Base-by-base conservation (phyloP, 441 rosid genomes). In the Syzygium malaccense region DNA sequence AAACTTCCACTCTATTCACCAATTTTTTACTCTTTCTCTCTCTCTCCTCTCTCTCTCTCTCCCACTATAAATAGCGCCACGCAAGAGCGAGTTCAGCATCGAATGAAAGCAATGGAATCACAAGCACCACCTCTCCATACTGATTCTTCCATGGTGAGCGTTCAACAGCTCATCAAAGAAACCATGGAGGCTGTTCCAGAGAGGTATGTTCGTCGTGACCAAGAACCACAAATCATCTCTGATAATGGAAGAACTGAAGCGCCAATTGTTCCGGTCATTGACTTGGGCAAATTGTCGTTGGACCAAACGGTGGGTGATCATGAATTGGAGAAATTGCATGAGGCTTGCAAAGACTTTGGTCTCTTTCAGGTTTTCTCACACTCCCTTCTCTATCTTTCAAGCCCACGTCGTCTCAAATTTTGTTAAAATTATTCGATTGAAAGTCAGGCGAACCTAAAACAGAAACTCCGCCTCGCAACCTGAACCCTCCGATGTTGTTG, bases 331-430 rank as follows among this genome's bases (percentile, higher is more conserved):
- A 93, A 91, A 90, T 64, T 94, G 87, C 91, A 94, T 87, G 88
- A 91, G 11, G n/a, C 93, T 37, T 92, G 94, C 91, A 91, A 91
- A 85, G 93, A 94, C 5, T 92, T 93, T 92, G 93, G 95, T 37
- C 25, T 94, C 87, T 90, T 94, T 90, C 93, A 94, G 93, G 95
- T 93, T 89, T 57, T 87, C 79, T 32, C 79, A 33, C 6, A 68
- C 75, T 68, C 48, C 48, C 48, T 33, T 68, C 79, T 68, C 48
- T 19, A 32, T 33, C 25, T 68, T 33, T 68, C 14, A 68, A 9
- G 79, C 48, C 48, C 14, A 33, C 41, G 23, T 30, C 3, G 45
- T 33, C 79, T 33, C 26, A 33, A 68, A 18, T 18, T 68, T 68
- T 68, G 45, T 9, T 18, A 68, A 19, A 68, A 18, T 18, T 3